Conservation (phyloP, 1,139 yeast genomes). For the Yamadazyma pseudoaaseri region DNA sequence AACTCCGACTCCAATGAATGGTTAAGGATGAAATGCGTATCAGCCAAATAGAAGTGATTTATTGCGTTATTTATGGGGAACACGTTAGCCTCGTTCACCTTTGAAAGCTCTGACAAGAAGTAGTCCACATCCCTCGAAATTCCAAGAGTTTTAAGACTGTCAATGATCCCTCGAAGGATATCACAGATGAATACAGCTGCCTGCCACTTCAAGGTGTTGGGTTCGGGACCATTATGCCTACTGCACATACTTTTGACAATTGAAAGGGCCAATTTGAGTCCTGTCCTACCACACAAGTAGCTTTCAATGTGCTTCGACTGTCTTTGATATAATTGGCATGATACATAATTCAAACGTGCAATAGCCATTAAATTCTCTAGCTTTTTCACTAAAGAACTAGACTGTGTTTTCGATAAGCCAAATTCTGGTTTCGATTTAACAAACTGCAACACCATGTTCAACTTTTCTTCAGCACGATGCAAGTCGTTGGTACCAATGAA, state of each 20-base stretch:
- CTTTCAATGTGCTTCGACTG: conserved; percentile 21
- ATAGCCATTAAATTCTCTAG: conserved; percentile 33
- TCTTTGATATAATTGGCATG: conserved; percentile 21
- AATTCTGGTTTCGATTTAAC: conserved; percentile 30
- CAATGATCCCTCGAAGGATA: conserved; percentile 35
- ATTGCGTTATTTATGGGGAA: conserved; percentile 29
- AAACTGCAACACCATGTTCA: conserved; percentile 21
- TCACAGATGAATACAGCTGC: conserved; percentile 31
- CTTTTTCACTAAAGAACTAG: conserved; percentile 22
- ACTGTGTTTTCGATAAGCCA: conserved; percentile 16
- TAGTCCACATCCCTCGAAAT: conserved; percentile 52
- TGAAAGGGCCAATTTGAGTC: conserved; percentile 42
- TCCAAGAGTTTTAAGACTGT: conserved; percentile 45
- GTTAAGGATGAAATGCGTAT: conserved; percentile 16
- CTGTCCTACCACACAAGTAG: conserved; percentile 30
- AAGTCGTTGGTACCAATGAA: conserved; percentile 16
- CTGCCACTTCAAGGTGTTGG: conserved; percentile 34
- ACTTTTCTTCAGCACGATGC: conserved; percentile 21
- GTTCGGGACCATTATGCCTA: no score
- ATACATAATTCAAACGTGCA: conserved; percentile 33
- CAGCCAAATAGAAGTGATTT: conserved; percentile 19
- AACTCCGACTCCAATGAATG: conserved; percentile 3
- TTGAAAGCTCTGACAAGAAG: conserved; percentile 47
- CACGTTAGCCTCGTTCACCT: conserved; percentile 26
- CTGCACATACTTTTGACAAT: conserved; percentile 38